Percentiles rank a stretch among this genome's conserved stretches.
Conservation (phyloP, 352 stramenopile genomes). For the Phytophthora foliorum region DNA sequence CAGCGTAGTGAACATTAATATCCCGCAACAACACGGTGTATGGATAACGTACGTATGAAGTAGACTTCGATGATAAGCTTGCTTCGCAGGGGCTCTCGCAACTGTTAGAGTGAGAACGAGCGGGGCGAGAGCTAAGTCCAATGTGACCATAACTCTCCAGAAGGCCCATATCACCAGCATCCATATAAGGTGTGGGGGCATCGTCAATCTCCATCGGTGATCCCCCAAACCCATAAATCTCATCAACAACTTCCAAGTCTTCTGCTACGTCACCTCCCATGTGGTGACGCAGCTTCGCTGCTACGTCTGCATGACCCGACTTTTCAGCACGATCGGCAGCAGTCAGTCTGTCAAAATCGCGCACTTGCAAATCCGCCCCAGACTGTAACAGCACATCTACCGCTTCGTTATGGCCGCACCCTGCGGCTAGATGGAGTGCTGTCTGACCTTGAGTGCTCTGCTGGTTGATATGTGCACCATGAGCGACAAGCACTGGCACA, state of each 20-base stretch:
- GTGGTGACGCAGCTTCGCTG: conserved; percentile 49
- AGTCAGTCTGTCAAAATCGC: conserved; percentile 82
- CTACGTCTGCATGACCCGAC: conserved; percentile 65
- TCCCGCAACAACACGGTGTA: background rate
- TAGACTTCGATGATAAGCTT: conserved; percentile 38
- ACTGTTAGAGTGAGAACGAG: conserved; percentile 36
- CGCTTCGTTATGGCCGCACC: conserved; percentile 75
- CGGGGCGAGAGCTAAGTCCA: background rate
- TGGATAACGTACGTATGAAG: conserved; percentile 56
- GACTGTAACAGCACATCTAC: conserved; percentile 72
- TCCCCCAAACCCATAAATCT: conserved; percentile 38
- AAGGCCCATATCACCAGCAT: conserved; percentile 49
- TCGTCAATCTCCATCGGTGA: conserved; percentile 68
- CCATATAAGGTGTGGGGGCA: conserved; percentile 43
- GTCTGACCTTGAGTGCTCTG: conserved; percentile 87
- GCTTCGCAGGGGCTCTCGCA: conserved; percentile 47
- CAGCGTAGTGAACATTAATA: conserved; percentile 9
- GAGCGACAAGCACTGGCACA: conserved; percentile 79
- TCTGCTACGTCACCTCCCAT: conserved; percentile 39
- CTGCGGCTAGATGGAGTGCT: conserved; percentile 84
- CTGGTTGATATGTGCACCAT: conserved; percentile 88
- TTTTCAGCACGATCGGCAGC: conserved; percentile 82
- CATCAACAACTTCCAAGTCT: conserved; percentile 25
- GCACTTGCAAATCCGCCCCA: conserved; percentile 63
- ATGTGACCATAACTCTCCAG: conserved; percentile 30